Percentiles rank a stretch among this genome's conserved stretches.
Evolutionary conservation across 208 protist species (phyloP).

Genomic region (Leishmania lainsoni): DNA sequence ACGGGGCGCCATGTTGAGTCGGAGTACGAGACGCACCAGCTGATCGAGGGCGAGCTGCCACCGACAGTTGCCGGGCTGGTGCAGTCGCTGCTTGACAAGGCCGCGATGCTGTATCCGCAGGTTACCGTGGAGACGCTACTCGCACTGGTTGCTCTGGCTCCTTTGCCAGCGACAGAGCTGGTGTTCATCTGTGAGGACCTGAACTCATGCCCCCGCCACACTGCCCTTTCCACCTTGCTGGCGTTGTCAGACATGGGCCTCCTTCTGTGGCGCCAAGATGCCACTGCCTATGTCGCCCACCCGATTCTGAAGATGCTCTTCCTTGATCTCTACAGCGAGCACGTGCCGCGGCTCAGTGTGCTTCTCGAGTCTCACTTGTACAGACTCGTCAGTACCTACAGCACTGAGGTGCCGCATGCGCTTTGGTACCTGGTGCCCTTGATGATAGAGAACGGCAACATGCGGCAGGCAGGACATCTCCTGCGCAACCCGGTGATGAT

Average conservation of each 20-base stretch:
- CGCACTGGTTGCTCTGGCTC: slow-evolving; percentile 46
- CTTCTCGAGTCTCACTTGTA: slow-evolving; percentile 80
- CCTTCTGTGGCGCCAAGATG: slow-evolving; percentile 47
- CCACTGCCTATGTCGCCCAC: slow-evolving; percentile 52
- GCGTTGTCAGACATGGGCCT: slow-evolving; percentile 68
- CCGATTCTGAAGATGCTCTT: slow-evolving; percentile 46
- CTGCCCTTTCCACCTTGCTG: slow-evolving; percentile 62
- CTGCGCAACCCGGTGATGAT: slow-evolving; percentile 57
- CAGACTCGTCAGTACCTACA: slow-evolving; percentile 70
- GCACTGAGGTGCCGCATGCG: slow-evolving; percentile 60
- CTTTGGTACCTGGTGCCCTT: slow-evolving; percentile 64
- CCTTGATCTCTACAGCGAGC: slow-evolving; percentile 42
- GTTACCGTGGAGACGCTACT: slow-evolving; percentile 65
- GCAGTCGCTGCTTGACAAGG: slow-evolving; percentile 39
- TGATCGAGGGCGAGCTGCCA: slow-evolving; percentile 56
- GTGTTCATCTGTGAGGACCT: slow-evolving; percentile 82
- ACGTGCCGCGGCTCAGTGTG: slow-evolving; percentile 63
- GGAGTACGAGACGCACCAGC: slow-evolving; percentile 48
- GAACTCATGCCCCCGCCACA: slow-evolving; percentile 60
- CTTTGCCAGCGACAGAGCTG: slow-evolving; percentile 72
- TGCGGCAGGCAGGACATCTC: slow-evolving; percentile 45
- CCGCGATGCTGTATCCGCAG: slow-evolving; percentile 42
- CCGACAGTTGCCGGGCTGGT: slow-evolving; percentile 56
- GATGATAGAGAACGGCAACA: slow-evolving; percentile 77
- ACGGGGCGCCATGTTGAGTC: slow-evolving; percentile 32